A percentile compares a stretch with the other conserved stretches of the same genome.
Conservation (phyloP, 176 grass and related monocot species). For the Juncus effusus region DNA sequence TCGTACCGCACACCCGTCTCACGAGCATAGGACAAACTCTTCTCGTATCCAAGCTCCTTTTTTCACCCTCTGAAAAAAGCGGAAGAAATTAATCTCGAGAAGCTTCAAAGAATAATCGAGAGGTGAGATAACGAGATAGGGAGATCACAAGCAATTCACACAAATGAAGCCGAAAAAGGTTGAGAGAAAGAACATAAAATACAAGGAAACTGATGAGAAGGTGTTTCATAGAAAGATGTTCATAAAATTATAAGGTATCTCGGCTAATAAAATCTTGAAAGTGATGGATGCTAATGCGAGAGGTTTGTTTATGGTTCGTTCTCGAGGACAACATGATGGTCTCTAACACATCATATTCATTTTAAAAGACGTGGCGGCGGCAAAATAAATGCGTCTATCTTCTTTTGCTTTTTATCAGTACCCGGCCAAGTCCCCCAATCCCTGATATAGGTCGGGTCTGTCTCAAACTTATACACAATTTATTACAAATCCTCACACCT, state of each 20-base stretch:
- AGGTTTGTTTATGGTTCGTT: conserved; percentile 10
- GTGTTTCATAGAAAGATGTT: background rate
- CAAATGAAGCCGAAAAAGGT: background rate
- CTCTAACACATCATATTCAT: conserved; percentile 44
- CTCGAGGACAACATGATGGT: background rate
- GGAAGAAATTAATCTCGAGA: too few species aligned
- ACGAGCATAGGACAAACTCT: background rate
- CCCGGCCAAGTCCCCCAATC: too few species aligned
- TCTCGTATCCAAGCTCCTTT: too few species aligned
- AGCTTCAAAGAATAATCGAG: too few species aligned
- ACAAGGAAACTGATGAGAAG: background rate
- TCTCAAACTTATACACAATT: too few species aligned
- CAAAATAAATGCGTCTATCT: conserved; percentile 8
- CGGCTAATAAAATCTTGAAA: background rate
- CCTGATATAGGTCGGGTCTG: too few species aligned
- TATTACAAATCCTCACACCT: too few species aligned
- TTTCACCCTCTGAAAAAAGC: too few species aligned
- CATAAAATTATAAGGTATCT: background rate
- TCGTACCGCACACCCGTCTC: background rate
- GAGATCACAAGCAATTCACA: background rate
- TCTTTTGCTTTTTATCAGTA: too few species aligned
- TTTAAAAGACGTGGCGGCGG: conserved; percentile 58
- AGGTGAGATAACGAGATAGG: background rate
- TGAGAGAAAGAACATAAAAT: background rate
- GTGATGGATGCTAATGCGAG: background rate